Evolutionary conservation across 257 asterid genomes (phyloP).

Genomic region (Penstemon davidsonii): DNA sequence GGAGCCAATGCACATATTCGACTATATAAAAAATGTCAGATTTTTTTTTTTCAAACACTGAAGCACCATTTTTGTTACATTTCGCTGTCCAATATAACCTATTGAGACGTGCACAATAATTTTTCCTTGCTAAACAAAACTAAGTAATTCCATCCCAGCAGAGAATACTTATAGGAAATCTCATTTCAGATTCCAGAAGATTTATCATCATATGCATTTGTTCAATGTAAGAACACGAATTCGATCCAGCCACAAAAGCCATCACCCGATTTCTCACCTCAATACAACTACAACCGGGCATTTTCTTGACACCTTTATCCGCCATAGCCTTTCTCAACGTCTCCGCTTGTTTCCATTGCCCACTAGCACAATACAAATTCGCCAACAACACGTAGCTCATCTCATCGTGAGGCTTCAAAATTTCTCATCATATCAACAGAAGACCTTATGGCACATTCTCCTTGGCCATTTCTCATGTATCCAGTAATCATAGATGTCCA

Average conservation of each 20-base stretch:
- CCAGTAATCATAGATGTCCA: no score
- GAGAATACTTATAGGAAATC: slow-evolving; percentile 35
- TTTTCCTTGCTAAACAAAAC: background rate
- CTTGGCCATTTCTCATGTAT: no score
- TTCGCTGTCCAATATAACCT: no score
- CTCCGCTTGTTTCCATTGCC: slow-evolving; percentile 72
- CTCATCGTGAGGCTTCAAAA: slow-evolving; percentile 54
- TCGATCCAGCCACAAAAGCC: slow-evolving; percentile 57
- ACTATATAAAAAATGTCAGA: no score
- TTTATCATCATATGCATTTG: slow-evolving; percentile 37
- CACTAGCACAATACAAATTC: slow-evolving; percentile 68
- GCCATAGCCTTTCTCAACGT: slow-evolving; percentile 54
- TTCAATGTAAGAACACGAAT: slow-evolving; percentile 28
- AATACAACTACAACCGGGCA: slow-evolving; percentile 70
- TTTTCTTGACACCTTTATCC: slow-evolving; percentile 53
- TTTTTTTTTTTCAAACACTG: no score
- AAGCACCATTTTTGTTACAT: no score
- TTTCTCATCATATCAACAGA: slow-evolving; percentile 3
- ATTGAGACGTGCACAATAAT: background rate
- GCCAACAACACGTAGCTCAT: slow-evolving; percentile 71
- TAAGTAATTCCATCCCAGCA: slow-evolving; percentile 30
- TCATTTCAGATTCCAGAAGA: slow-evolving; percentile 51
- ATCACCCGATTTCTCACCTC: slow-evolving; percentile 51
- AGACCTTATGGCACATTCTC: no score
- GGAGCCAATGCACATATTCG: no score